phyloP scores from a whole-genome alignment of 75 land plant genomes.

The Selaginella tamariscina region DNA sequence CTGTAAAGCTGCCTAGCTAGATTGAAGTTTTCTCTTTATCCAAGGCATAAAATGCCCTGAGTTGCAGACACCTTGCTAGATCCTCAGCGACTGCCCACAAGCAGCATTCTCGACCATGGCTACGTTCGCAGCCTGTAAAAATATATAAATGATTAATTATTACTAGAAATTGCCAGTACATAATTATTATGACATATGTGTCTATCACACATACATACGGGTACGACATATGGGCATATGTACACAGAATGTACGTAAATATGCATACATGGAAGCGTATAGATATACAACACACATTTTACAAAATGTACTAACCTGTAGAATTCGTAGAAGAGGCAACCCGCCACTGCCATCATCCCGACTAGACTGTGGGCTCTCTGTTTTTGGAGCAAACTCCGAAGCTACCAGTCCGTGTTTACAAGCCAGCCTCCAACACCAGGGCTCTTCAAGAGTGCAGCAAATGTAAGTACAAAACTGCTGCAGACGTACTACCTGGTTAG shows the following conservation, averaged over 20 bases:
- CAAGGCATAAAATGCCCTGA: constrained; percentile 24
- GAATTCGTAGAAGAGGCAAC: background rate
- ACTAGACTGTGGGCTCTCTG: background rate
- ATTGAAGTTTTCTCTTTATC: constrained; percentile 11
- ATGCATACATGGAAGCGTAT: too few relatives aligned
- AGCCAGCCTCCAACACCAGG: constrained; percentile 22
- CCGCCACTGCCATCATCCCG: background rate
- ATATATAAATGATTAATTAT: too few relatives aligned
- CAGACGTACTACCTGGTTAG: background rate
- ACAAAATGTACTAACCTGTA: background rate
- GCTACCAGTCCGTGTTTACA: constrained; percentile 5
- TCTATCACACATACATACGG: too few relatives aligned
- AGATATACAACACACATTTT: too few relatives aligned
- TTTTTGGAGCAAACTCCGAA: background rate
- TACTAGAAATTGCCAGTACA: too few relatives aligned
- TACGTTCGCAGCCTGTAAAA: too few relatives aligned
- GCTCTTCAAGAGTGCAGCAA: constrained; percentile 19
- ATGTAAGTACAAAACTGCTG: constrained; percentile 16
- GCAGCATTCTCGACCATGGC: background rate
- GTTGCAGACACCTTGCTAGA: constrained; percentile 14
- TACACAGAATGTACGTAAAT: too few relatives aligned
- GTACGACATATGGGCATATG: too few relatives aligned
- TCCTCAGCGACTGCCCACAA: background rate
- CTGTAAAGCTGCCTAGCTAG: constrained; percentile 19
- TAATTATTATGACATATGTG: too few relatives aligned